A percentile compares a stretch with the other conserved stretches of the same genome.
Evolutionary conservation across 345 rosid species (phyloP).

Genomic region (Conringia planisiliqua): DNA sequence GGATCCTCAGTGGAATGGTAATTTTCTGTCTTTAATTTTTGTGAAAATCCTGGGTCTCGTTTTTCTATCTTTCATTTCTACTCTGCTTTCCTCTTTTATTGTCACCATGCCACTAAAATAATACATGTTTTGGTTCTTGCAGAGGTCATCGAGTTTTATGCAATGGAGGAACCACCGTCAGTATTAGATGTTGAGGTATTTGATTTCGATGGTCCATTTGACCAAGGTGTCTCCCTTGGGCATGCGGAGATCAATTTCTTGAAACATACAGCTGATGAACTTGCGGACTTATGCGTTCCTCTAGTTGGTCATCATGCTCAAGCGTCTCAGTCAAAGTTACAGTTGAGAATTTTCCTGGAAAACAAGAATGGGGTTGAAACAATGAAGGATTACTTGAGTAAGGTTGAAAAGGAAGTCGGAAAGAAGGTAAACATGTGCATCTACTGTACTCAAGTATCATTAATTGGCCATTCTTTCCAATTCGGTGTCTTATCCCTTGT

Average conservation of each 20-base stretch:
- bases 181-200: slow-evolving; percentile 84
- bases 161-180: slow-evolving; percentile 93
- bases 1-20: slow-evolving; percentile 93
- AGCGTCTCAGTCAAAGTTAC: slow-evolving; percentile 78
- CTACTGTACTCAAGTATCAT: background rate
- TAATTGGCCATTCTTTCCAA: background rate
- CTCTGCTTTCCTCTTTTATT: background rate
- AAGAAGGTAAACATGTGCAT: slow-evolving; percentile 57
- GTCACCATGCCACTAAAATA: background rate
- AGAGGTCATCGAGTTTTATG: slow-evolving; percentile 92
- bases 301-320: slow-evolving; percentile 83
- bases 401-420: slow-evolving; percentile 92
- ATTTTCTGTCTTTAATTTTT: background rate
- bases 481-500: background rate
- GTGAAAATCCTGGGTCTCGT: background rate
- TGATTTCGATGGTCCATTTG: slow-evolving; percentile 92
- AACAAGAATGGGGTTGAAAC: slow-evolving; percentile 76
- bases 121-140: slow-evolving; percentile 33
- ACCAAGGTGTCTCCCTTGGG: slow-evolving; percentile 81
- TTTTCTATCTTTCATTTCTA: background rate
- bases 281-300: slow-evolving; percentile 72
- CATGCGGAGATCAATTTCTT: slow-evolving; percentile 82
- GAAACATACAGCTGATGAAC: slow-evolving; percentile 66
- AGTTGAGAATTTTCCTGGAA: slow-evolving; percentile 70
- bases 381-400: slow-evolving; percentile 67